Conservation (phyloP, 2,329 filamentous ascomycete species). For the Verticillium nubilum region DNA sequence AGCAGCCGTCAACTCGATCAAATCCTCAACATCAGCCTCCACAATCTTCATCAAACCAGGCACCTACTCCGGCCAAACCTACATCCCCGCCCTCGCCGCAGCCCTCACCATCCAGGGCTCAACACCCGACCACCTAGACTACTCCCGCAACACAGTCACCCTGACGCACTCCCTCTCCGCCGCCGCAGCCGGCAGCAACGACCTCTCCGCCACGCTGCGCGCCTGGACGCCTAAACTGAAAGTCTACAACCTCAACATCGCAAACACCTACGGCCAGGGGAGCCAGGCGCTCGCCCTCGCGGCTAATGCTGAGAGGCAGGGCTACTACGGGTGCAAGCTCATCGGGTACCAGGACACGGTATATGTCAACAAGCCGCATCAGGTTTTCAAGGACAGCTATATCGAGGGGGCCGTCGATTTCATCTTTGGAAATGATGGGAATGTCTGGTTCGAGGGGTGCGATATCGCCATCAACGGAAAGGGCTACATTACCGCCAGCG, state of each 20-base stretch:
- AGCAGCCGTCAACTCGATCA: slow-evolving; percentile 52
- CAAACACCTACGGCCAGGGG: slow-evolving; percentile 39
- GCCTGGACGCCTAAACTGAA: slow-evolving; percentile 44
- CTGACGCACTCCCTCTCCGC: slow-evolving; percentile 31
- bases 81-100: slow-evolving; percentile 40
- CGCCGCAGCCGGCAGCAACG: slow-evolving; percentile 44
- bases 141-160: slow-evolving; percentile 52
- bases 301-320: slow-evolving; percentile 38
- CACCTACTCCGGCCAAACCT: slow-evolving; percentile 57
- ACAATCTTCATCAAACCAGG: slow-evolving; percentile 64
- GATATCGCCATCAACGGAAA: slow-evolving; percentile 28
- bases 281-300: slow-evolving; percentile 43
- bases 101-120: slow-evolving; percentile 53
- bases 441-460: slow-evolving; percentile 36
- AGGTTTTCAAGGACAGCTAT: slow-evolving; percentile 38
- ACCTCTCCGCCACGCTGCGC: slow-evolving; percentile 43
- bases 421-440: slow-evolving; percentile 38
- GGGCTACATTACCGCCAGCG: slow-evolving; percentile 39
- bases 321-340: slow-evolving; percentile 41
- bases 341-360: slow-evolving; percentile 46
- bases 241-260: slow-evolving; percentile 57
- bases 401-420: slow-evolving; percentile 45
- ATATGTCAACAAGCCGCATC: slow-evolving; percentile 38
- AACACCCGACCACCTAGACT: slow-evolving; percentile 45
- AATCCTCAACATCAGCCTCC: slow-evolving; percentile 39